phyloP scores from a whole-genome alignment of 2,329 filamentous ascomycete species.

The Apiospora kogelbergensis region DNA sequence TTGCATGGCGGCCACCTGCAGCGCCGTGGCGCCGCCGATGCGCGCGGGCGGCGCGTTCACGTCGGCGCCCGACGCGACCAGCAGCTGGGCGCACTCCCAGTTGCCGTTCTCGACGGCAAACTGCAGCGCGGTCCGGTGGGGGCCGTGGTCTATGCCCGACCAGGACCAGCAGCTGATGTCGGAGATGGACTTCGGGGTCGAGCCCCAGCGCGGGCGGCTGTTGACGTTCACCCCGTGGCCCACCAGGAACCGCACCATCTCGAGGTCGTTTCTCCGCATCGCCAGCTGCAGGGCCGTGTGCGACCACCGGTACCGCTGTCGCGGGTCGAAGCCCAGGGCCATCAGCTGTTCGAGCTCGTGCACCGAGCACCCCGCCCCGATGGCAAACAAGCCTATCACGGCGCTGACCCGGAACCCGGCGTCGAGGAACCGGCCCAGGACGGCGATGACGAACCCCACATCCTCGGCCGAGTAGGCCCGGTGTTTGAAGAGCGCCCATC shows the following conservation, averaged over 20 bases:
- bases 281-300: neutral
- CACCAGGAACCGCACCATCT: neutral
- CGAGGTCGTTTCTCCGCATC: neutral
- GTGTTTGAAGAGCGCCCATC: no score
- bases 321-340: neutral
- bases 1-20: neutral
- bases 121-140: neutral
- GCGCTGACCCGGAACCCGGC: neutral
- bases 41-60: neutral
- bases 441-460: neutral
- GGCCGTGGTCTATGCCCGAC: no score
- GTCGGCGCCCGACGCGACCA: neutral
- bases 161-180: no score
- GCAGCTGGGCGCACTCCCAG: neutral
- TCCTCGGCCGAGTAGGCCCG: neutral
- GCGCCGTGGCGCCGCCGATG: neutral
- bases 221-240: neutral
- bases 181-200: no score
- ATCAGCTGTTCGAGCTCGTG: neutral
- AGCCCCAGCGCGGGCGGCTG: neutral
- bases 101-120: neutral
- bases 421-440: neutral
- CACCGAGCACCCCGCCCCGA: neutral
- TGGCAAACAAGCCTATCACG: neutral
- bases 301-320: neutral